Conservation (phyloP, 1,284 basidiomycete species). For the Sutorius eximius region DNA sequence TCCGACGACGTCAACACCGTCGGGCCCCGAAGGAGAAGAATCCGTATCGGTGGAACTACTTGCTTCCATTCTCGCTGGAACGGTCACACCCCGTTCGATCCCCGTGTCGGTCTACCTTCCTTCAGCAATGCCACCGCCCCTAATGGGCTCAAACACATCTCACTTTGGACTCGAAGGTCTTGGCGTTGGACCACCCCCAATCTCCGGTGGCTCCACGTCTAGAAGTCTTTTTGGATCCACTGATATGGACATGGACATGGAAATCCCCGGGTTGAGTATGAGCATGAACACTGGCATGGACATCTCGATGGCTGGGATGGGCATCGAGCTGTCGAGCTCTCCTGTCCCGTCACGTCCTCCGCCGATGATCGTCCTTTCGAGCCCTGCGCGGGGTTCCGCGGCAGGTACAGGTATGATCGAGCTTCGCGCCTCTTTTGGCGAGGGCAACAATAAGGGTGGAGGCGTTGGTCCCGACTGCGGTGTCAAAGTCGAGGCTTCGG, state of each 20-base stretch:
- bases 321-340: conserved; percentile 24
- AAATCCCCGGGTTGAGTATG: conserved; percentile 36
- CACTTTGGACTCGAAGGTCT: conserved; percentile 33
- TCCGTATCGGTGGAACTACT: conserved; percentile 24
- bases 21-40: conserved; percentile 45
- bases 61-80: conserved; percentile 33
- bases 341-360: conserved; percentile 27
- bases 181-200: conserved; percentile 27
- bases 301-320: conserved; percentile 30
- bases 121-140: conserved; percentile 24
- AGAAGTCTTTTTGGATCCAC: conserved; percentile 35
- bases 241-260: conserved; percentile 38
- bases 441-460: conserved; percentile 18
- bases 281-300: conserved; percentile 35
- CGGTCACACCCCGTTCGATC: conserved; percentile 31
- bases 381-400: conserved; percentile 18
- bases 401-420: conserved; percentile 25
- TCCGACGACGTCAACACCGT: conserved; percentile 25
- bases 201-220: conserved; percentile 25
- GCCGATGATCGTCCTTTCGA: conserved; percentile 31
- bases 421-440: conserved; percentile 32
- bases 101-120: conserved; percentile 37
- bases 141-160: conserved; percentile 18
- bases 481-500: conserved; percentile 28
- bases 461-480: conserved; percentile 21